Evolutionary conservation across 768 basidiomycete genomes (phyloP).

Genomic region (Lentinula raphanica): DNA sequence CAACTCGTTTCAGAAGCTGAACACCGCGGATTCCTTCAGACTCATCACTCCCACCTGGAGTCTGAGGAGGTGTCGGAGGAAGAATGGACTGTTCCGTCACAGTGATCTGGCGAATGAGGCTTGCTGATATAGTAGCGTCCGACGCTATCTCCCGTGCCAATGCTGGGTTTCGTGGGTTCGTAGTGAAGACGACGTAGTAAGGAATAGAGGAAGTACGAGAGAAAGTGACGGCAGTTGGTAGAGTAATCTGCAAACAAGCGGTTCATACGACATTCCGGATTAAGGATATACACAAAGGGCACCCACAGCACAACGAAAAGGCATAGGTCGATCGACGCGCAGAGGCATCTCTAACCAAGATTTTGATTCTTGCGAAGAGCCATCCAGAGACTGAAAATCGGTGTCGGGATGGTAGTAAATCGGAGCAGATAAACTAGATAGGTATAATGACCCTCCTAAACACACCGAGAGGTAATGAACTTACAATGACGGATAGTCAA

Average conservation of each 20-base stretch:
- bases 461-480: constrained; percentile 18
- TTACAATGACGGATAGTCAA: constrained; percentile 43
- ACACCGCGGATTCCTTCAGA: constrained; percentile 16
- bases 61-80: constrained; percentile 45
- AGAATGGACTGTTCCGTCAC: constrained; percentile 38
- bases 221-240: constrained; percentile 58
- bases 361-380: constrained; percentile 28
- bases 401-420: constrained; percentile 54
- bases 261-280: constrained; percentile 4
- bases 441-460: constrained; percentile 8
- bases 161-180: constrained; percentile 47
- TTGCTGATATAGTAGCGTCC: constrained; percentile 68
- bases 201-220: constrained; percentile 58
- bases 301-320: constrained; percentile 65
- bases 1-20: constrained; percentile 32
- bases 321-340: constrained; percentile 54
- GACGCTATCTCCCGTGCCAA: constrained; percentile 62
- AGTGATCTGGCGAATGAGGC: constrained; percentile 55
- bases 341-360: constrained; percentile 70
- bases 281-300: neutral
- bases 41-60: constrained; percentile 44
- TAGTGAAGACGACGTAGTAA: constrained; percentile 71
- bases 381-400: constrained; percentile 57
- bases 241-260: constrained; percentile 44
- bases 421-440: constrained; percentile 56